Evolutionary conservation across 2,329 filamentous ascomycete species (phyloP).

Genomic region (Hymenoscyphus albidus): DNA sequence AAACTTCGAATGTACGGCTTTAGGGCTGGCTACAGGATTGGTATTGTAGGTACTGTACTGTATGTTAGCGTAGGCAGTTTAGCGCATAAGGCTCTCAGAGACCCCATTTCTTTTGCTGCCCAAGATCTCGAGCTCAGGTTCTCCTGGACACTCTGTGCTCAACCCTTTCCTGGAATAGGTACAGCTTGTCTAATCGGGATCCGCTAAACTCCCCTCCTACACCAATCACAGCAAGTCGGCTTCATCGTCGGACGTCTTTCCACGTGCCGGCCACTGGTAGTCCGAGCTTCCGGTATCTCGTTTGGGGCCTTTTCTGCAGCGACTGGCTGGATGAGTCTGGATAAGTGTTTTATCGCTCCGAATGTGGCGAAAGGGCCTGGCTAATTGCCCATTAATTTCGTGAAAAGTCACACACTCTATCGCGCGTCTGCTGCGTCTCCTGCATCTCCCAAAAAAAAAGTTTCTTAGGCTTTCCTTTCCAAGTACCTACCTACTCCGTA

Average conservation of each 20-base stretch:
- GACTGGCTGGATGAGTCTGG: neutral
- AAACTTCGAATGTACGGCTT: neutral
- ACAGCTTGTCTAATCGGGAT: too few species aligned
- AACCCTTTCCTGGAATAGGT: neutral
- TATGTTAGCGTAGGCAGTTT: too few species aligned
- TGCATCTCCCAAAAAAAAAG: neutral
- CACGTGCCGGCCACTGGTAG: neutral
- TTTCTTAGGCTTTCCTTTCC: neutral
- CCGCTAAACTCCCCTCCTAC: neutral
- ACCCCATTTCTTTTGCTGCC: neutral
- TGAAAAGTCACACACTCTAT: neutral
- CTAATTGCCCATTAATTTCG: conserved; percentile 1
- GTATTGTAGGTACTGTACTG: neutral
- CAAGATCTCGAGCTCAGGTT: neutral
- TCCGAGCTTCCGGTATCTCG: neutral
- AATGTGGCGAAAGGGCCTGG: neutral
- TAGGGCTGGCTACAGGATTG: neutral
- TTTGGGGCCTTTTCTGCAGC: neutral
- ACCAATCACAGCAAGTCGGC: neutral
- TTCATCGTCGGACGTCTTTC: neutral
- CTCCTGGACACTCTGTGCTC: neutral
- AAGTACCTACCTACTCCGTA: too few species aligned
- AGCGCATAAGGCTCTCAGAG: neutral
- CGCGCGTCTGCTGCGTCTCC: neutral
- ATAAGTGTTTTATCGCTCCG: neutral